Base-by-base conservation (phyloP, 768 basidiomycete species). In the Fibroporia radiculosa region DNA sequence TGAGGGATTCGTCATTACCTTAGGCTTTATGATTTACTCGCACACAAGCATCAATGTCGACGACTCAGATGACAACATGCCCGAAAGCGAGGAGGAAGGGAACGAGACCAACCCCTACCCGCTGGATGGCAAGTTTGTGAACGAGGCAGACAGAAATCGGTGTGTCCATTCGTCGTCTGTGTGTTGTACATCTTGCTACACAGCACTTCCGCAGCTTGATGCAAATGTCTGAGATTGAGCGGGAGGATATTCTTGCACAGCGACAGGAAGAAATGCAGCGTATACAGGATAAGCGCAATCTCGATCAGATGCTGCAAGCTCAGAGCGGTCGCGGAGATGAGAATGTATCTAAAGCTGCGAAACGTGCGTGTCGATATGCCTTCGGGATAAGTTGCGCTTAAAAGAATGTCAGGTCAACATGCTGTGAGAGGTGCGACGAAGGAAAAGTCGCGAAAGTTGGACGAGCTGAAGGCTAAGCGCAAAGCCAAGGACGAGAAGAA, bases 401-500 rank as follows among this genome's bases (percentile, higher is more conserved):
- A 7, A 13, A 5, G 11, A 6, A 5, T 28, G 6, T 35, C 54
- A 88, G 88, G 89, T 23, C 83, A 85, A 64, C 85, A 89, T 57
- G 73, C 78, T 2, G 68, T 69, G 5, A 75, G 83, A 39, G 86
- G 85, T 5, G 77, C 77, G 2, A 87, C 85, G 1, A 89, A 84
- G 58, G 86, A 90, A 62, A 90, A 90, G 67, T 71, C 73, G 3
- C 73, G 75, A 43, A 86, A 82, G 57, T 71, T 92, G 7, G 85
- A 85, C 48, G 92, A 92, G 60, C 71, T 96, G 22, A 93, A 86
- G 65, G 88, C 84, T 4, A 83, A 73, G 56, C 75, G 93, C 27
- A 87, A 83, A 55, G 91, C 89, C 7, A 93, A 92, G 65, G 89
- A 84, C 52, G 89, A 93, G 62, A 83, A 84, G 64, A 85, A 82